Conservation (phyloP, 2,329 filamentous ascomycete species). For the Fusarium acutatum region DNA sequence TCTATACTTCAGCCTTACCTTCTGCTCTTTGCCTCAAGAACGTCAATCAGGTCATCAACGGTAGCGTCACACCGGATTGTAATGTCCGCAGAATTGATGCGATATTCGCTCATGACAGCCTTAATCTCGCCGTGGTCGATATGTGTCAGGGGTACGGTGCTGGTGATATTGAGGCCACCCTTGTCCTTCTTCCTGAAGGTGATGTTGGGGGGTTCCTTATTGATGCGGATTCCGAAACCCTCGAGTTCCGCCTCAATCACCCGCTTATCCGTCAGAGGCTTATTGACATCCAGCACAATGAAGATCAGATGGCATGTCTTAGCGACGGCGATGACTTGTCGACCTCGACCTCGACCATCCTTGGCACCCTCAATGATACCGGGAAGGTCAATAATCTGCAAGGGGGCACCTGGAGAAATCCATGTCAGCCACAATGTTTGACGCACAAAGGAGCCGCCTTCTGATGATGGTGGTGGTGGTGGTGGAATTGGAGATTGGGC, state of each 20-base stretch:
- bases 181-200: slow-evolving; percentile 99
- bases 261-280: slow-evolving; percentile 95
- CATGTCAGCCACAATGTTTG: slow-evolving; percentile 32
- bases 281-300: slow-evolving; percentile 98
- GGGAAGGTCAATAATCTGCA: slow-evolving; percentile 97
- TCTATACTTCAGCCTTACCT: slow-evolving; percentile 42
- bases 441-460: slow-evolving; percentile 10
- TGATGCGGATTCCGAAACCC: slow-evolving; percentile 96
- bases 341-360: slow-evolving; percentile 95
- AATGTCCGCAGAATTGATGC: slow-evolving; percentile 95
- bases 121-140: slow-evolving; percentile 97
- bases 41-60: slow-evolving; percentile 94
- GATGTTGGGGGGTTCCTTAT: slow-evolving; percentile 97
- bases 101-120: slow-evolving; percentile 97
- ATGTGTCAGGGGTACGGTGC: slow-evolving; percentile 88
- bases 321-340: slow-evolving; percentile 97
- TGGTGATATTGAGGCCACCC: slow-evolving; percentile 95
- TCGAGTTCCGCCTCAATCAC: slow-evolving; percentile 95
- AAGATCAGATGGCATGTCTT: slow-evolving; percentile 99
- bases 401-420: slow-evolving; percentile 72
- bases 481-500: slow-evolving; percentile 19
- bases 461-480: not conserved
- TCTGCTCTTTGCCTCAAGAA: slow-evolving; percentile 92
- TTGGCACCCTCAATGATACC: slow-evolving; percentile 99
- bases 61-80: slow-evolving; percentile 98